Percentiles rank a stretch among this genome's conserved stretches.
Evolutionary conservation across 371 early-diverging fungal species (phyloP).

Genomic region (Catenaria anguillulae): DNA sequence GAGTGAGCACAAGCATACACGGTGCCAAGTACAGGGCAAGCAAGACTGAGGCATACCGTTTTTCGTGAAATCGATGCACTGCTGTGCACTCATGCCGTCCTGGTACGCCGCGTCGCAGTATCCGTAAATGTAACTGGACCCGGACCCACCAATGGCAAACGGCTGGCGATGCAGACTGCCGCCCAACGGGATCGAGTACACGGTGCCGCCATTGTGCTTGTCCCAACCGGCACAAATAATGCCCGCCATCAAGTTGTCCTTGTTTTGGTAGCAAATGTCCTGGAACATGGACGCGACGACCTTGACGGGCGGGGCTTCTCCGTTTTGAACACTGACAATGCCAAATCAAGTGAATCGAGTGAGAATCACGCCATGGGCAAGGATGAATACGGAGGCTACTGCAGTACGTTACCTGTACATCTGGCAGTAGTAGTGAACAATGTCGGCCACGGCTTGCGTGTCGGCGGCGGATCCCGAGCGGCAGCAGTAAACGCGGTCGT

Average conservation of each 20-base stretch:
- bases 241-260: constrained; percentile 79
- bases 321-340: constrained; percentile 55
- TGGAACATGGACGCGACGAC: constrained; percentile 88
- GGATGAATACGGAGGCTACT: neutral
- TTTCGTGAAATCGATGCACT: constrained; percentile 88
- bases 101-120: constrained; percentile 86
- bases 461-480: constrained; percentile 98
- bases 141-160: constrained; percentile 95
- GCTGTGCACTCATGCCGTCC: constrained; percentile 75
- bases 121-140: constrained; percentile 96
- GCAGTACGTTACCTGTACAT: constrained; percentile 53
- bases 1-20: neutral
- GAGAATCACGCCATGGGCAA: neutral
- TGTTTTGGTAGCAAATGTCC: constrained; percentile 90
- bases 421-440: constrained; percentile 83
- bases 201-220: constrained; percentile 62
- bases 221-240: constrained; percentile 99
- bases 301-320: constrained; percentile 70
- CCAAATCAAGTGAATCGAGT: neutral
- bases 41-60: too few relatives aligned
- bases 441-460: constrained; percentile 96
- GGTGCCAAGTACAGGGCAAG: too few relatives aligned
- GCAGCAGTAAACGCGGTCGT: constrained; percentile 95
- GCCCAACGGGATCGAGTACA: constrained; percentile 87
- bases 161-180: constrained; percentile 87